Base-by-base conservation (phyloP, 768 basidiomycete species). In the Nidula microcarpa region DNA sequence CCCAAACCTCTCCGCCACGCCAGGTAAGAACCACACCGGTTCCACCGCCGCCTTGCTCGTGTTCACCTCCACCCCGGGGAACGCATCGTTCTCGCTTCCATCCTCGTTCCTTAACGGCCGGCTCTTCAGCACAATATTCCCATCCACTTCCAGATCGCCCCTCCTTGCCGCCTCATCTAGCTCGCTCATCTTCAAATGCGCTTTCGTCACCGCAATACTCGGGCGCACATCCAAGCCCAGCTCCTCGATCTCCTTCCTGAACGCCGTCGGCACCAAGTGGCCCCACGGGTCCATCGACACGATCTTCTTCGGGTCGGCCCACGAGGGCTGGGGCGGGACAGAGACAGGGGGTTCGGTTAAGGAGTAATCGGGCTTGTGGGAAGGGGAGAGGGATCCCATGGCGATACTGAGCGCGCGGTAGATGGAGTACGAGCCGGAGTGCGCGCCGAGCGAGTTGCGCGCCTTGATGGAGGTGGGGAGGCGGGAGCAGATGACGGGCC, bases 281-380 rank as follows among this genome's bases (percentile, higher is more conserved):
- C 95, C 95, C 83, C 86, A 97, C 0, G 95, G 95, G 62, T 98
- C 95, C 65, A 98, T 88, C 4, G 86, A 85, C 39, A 96, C 94
- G 61, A 98, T 94, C 79, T 91, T 91, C 49, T 54, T 55, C 5
- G 84, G 77, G 59, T 89, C 83, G 43, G 69, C 80, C 95, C 95
- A 98, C 4, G 83, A 68, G 0, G 87, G 82, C 58, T 90, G 84
- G 13, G 84, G 86, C 10, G 85, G 87, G 56, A 97, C 84, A 36
- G 77, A 67, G 33, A 97, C 83, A 0, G 94, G 90, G 0, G 95
- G 95, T 65, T 95, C 86, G 0, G 93, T 94, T 64, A 82, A 77
- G 43, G 78, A 74, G 68, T 88, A 95, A 63, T 92, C 86, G 7
- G 92, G 89, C 65, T 89, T 90, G 70, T 91, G 89, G 1, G 82